These are phyloP conservation scores for Zymoseptoria ardabiliae DNA, from an alignment of 2,329 filamentous ascomycete genomes.

Conservation along the genomic window DNA sequence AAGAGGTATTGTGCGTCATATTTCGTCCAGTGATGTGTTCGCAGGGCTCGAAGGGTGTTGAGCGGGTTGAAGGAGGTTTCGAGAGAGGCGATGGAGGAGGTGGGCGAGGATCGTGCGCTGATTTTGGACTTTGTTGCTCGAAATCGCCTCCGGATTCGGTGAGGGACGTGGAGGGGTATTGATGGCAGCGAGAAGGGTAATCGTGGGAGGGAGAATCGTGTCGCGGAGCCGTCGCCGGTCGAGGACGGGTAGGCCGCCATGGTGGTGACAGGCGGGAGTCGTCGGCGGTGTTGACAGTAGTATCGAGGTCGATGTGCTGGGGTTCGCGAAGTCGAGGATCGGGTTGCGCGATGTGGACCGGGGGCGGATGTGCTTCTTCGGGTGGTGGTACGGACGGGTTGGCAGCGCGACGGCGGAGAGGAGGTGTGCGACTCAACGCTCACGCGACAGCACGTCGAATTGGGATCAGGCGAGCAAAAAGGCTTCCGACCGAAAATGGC, in stretches of 20 bases:
- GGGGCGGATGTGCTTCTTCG: neutral
- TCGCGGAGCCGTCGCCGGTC: slow-evolving; percentile 26
- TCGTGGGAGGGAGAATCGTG: slow-evolving; percentile 35
- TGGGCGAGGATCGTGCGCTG: slow-evolving; percentile 46
- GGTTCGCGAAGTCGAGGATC: neutral
- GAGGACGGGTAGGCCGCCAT: slow-evolving; percentile 25
- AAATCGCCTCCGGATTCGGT: slow-evolving; percentile 59
- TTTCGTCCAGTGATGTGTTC: slow-evolving; percentile 69
- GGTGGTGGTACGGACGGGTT: neutral
- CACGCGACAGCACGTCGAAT: neutral
- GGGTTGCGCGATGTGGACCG: neutral
- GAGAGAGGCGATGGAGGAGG: slow-evolving; percentile 26
- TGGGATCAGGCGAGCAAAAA: neutral
- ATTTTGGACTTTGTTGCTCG: slow-evolving; percentile 55
- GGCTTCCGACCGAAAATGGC: neutral
- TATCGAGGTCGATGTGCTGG: neutral
- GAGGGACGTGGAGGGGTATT: slow-evolving; percentile 50
- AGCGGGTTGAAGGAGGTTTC: slow-evolving; percentile 75
- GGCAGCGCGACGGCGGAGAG: neutral
- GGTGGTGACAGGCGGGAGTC: neutral
- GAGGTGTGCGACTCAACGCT: neutral
- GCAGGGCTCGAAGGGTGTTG: slow-evolving; percentile 68
- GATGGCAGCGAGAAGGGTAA: slow-evolving; percentile 42
- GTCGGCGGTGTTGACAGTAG: neutral
- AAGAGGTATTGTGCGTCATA: slow-evolving; percentile 82